phyloP scores from a whole-genome alignment of 768 basidiomycete genomes.

The Suillus fuscotomentosus region DNA sequence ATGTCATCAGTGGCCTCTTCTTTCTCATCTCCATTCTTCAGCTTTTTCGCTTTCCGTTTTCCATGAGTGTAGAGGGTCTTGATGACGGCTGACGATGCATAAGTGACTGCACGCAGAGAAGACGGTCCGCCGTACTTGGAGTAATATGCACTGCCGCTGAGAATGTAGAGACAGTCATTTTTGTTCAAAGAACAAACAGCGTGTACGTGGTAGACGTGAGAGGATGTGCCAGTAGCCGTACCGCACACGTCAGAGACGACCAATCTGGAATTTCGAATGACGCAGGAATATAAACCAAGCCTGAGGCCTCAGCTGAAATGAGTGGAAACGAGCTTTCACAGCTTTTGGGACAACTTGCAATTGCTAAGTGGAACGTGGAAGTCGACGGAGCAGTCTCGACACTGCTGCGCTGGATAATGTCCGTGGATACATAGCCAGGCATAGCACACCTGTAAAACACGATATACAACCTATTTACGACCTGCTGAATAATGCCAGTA shows the following conservation, averaged over 20 bases:
- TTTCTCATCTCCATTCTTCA: conserved; percentile 31
- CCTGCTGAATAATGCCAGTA: neutral
- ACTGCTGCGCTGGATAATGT: neutral
- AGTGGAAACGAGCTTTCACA: neutral
- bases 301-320: neutral
- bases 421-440: neutral
- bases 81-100: conserved; percentile 43
- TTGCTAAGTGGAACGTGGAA: neutral
- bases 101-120: neutral
- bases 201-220: neutral
- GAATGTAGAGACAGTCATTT: conserved; percentile 52
- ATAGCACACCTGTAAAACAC: neutral
- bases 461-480: neutral
- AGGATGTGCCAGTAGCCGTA: neutral
- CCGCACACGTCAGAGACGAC: neutral
- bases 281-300: neutral
- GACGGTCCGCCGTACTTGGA: conserved; percentile 36
- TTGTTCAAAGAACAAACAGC: neutral
- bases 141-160: conserved; percentile 56
- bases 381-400: neutral
- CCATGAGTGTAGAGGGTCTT: conserved; percentile 51
- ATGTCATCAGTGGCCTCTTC: conserved; percentile 57
- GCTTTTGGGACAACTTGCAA: neutral
- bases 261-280: neutral
- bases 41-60: conserved; percentile 40